Evolutionary conservation across 163 green algal genomes (phyloP), one percentile per base, ranked within the genome.

Genomic region (Dunaliella salina): DNA sequence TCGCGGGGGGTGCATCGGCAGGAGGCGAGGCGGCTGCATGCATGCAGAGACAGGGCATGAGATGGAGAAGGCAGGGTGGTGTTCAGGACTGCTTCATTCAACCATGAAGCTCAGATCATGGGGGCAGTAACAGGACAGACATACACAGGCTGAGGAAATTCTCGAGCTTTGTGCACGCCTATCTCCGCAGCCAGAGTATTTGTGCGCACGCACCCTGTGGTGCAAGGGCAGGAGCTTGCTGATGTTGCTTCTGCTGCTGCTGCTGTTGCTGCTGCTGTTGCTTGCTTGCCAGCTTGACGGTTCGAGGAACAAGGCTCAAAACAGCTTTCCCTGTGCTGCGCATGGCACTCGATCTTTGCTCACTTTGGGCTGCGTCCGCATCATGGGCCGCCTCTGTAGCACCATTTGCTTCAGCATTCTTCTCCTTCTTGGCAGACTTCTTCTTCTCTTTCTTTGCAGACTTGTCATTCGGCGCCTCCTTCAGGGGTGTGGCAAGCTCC

Each of bases 201-300:
- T 50, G 40, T 8, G 8, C 8, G n/a, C 26, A 72, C 80, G 17
- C 15, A n/a, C 30, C 20, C 85, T 25, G 50, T n/a, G 20, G 13
- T 30, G 26, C 63, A 75, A 12, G 24, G 24, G 63, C 15, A 26
- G 69, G 59, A 24, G 79, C 30, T 59, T 84, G 40, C 40, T 50
- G 40, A 3, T 50, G 40, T 50, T 50, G 40, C 40, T 72, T 71
- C n/a, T n/a, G 40, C 40, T 50, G 40, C 40, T 50, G 40, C 8
- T 50, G 40, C 40, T 72, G 78, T 25, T 84, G 30, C 79, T 84
- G 82, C 86, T 89, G 59, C 25, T 25, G 29, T 13, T 80, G 72
- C 80, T 72, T 75, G 63, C 63, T 75, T 75, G 63, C 63, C 63
- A 75, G 63, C 24, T 75, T 75, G 22, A 75, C 63, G 22, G 63